Conservation (phyloP, 441 rosid species). For the Macaranga tanarius region DNA sequence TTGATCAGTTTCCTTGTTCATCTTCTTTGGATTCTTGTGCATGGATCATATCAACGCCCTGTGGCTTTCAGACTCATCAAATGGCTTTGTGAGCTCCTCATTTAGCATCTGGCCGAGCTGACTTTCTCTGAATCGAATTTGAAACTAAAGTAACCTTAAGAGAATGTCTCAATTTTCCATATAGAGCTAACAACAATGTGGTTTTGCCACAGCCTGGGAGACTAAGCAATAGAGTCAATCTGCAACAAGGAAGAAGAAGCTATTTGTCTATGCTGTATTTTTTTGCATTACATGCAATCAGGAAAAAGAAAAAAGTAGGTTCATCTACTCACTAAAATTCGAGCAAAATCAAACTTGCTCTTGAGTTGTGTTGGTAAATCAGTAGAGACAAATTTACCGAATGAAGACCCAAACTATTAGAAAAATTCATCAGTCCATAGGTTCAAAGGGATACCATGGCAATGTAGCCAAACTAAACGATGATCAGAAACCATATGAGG, state of each 20-base stretch:
- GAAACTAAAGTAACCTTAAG: conserved; percentile 42
- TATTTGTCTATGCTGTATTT: not conserved
- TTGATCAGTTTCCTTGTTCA: no score
- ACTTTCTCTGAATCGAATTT: conserved; percentile 26
- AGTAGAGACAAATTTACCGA: no score
- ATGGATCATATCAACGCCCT: no score
- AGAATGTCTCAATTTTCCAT: conserved; percentile 48
- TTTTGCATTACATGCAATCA: not conserved
- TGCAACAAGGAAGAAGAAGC: conserved; percentile 11
- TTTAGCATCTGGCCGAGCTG: conserved; percentile 30
- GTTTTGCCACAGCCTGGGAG: conserved; percentile 83
- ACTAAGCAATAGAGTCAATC: conserved; percentile 66
- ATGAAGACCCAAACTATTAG: no score
- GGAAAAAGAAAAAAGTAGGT: not conserved
- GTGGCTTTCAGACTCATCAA: conserved; percentile 28
- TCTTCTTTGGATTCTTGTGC: no score
- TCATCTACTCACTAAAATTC: not conserved
- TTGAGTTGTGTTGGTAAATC: no score
- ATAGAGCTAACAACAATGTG: conserved; percentile 49
- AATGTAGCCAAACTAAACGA: no score
- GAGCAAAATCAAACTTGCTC: no score
- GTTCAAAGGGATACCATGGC: no score
- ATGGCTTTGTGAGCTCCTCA: conserved; percentile 39
- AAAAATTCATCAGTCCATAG: no score
- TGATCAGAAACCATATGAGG: no score